These are phyloP conservation scores for Colletotrichum agaves DNA, from an alignment of 2,329 filamentous ascomycete genomes.

Conservation along the genomic window DNA sequence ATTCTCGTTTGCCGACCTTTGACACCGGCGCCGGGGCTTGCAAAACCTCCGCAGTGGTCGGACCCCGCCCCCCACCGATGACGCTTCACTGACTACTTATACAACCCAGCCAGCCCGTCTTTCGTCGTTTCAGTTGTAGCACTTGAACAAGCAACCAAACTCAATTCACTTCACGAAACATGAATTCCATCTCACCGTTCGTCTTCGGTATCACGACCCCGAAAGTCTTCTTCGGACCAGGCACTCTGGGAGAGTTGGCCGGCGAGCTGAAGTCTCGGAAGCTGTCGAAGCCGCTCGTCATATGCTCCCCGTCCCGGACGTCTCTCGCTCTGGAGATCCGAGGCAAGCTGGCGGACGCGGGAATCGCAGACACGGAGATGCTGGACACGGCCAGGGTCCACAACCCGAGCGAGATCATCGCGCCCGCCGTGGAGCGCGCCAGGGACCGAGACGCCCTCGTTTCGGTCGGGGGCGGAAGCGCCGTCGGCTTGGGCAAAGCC, in stretches of 20 bases:
- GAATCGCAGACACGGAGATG: conserved; percentile 48
- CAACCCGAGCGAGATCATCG: conserved; percentile 43
- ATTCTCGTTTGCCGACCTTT: conserved; percentile 2
- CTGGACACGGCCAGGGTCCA: conserved; percentile 48
- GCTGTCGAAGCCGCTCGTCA: conserved; percentile 49
- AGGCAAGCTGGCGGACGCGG: conserved; percentile 37
- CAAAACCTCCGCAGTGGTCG: conserved; percentile 9
- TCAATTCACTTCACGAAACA: not conserved
- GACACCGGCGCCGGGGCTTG: conserved; percentile 14
- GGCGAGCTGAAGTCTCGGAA: conserved; percentile 47
- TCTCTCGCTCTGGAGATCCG: conserved; percentile 48
- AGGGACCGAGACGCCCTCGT: conserved; percentile 64
- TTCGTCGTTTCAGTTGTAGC: fast-evolving
- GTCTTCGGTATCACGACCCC: conserved; percentile 40
- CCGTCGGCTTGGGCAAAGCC: conserved; percentile 68
- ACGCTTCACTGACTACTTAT: conserved; percentile 14
- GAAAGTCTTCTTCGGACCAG: conserved; percentile 49
- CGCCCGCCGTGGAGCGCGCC: conserved; percentile 44
- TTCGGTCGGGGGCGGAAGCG: conserved; percentile 71
- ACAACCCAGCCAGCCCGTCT: not conserved
- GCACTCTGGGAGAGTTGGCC: conserved; percentile 47
- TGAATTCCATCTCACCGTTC: conserved; percentile 21
- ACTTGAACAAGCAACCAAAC: not conserved
- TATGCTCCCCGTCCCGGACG: conserved; percentile 52
- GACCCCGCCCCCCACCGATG: conserved; percentile 35